Percentiles rank a stretch among this genome's conserved stretches.
Evolutionary conservation across 371 early-diverging fungal genomes (phyloP).

Genomic region (Mucor racemosus): DNA sequence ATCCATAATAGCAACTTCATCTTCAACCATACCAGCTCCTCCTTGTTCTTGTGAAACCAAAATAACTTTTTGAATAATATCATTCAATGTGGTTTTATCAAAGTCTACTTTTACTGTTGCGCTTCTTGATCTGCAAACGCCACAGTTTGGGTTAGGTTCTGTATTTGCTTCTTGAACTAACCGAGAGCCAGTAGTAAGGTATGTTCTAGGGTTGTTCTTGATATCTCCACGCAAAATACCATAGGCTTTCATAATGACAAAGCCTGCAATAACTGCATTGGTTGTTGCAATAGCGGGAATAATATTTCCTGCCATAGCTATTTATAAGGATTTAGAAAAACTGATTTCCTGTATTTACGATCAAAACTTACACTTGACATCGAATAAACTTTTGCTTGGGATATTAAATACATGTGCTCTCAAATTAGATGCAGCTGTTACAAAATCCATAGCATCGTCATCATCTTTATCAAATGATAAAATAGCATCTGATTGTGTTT

Average conservation of each 20-base stretch:
- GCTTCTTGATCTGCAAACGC: conserved; percentile 59
- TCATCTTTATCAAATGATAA: conserved; percentile 96
- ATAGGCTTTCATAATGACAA: conserved; percentile 88
- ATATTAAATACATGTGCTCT: conserved; percentile 86
- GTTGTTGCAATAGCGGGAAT: conserved; percentile 99
- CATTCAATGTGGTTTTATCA: conserved; percentile 51
- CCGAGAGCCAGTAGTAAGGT: conserved; percentile 56
- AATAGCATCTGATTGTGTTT: conserved; percentile 49
- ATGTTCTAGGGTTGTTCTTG: conserved; percentile 35
- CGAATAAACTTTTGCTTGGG: conserved; percentile 78
- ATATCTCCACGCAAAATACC: conserved; percentile 43
- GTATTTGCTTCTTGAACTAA: conserved; percentile 56
- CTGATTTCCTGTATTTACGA: neutral
- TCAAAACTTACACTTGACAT: conserved; percentile 78
- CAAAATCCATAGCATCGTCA: conserved; percentile 86
- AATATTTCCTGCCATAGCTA: conserved; percentile 98
- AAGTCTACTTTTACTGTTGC: conserved; percentile 51
- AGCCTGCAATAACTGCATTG: conserved; percentile 98
- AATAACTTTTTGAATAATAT: conserved; percentile 54
- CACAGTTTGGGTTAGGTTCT: conserved; percentile 64
- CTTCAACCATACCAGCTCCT: conserved; percentile 54
- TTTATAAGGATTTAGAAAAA: neutral
- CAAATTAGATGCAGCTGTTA: conserved; percentile 90
- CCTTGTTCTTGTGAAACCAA: conserved; percentile 40
- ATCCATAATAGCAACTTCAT: conserved; percentile 53